A percentile compares a stretch with the other conserved stretches of the same genome.
Conservation (phyloP, 73 alveolate species). For the Uronychia binucleata region DNA sequence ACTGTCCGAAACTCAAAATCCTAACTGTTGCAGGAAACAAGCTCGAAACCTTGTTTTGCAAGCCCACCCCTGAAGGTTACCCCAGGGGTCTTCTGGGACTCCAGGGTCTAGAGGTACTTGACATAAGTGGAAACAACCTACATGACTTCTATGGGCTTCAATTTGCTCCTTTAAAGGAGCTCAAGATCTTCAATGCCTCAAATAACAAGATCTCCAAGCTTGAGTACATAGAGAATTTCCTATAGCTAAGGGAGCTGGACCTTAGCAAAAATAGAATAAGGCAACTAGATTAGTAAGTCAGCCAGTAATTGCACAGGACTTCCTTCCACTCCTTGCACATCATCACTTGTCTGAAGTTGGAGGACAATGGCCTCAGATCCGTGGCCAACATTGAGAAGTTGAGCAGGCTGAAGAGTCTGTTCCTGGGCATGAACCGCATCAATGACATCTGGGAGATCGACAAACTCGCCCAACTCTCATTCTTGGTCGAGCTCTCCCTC, state of each 20-base stretch:
- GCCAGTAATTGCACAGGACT: background rate
- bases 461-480: conserved; percentile 54
- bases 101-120: conserved; percentile 48
- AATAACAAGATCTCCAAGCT: conserved; percentile 50
- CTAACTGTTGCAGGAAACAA: conserved; percentile 49
- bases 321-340: conserved; percentile 12
- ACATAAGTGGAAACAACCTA: conserved; percentile 41
- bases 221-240: conserved; percentile 51
- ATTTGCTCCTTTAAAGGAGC: conserved; percentile 33
- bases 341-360: conserved; percentile 68
- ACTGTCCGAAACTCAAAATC: conserved; percentile 49
- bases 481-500: conserved; percentile 72
- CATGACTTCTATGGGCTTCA: conserved; percentile 61
- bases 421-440: conserved; percentile 68
- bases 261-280: conserved; percentile 55
- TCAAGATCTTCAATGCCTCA: conserved; percentile 53
- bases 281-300: conserved; percentile 37
- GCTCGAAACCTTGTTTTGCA: conserved; percentile 50
- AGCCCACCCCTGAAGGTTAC: background rate
- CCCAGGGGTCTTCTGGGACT: conserved; percentile 13
- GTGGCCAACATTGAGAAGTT: conserved; percentile 64
- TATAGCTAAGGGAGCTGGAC: conserved; percentile 62
- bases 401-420: conserved; percentile 62
- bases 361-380: conserved; percentile 77
- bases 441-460: conserved; percentile 84